A percentile compares a stretch with the other conserved stretches of the same genome.
Conservation (phyloP, 1,284 basidiomycete species). For the Puccinia novopanici region DNA sequence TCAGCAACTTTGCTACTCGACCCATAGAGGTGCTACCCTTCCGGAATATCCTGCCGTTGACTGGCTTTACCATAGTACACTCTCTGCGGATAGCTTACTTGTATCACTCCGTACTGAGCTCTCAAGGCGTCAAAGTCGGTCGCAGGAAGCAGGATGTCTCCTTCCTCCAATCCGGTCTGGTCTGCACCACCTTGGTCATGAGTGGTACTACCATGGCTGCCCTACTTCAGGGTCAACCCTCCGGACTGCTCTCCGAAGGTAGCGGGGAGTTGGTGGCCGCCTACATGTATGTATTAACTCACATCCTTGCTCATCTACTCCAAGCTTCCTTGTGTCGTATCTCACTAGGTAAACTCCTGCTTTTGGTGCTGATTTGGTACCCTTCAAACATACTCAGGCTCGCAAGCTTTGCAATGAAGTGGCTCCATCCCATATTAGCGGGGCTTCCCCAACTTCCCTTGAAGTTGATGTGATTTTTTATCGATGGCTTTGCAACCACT, state of each 20-base stretch:
- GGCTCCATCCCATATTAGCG: constrained; percentile 36
- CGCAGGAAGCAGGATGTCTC: constrained; percentile 14
- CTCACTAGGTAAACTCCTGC: neutral
- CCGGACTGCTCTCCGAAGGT: constrained; percentile 3
- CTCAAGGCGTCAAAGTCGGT: constrained; percentile 28
- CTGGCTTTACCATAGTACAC: constrained; percentile 33
- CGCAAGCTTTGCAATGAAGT: constrained; percentile 34
- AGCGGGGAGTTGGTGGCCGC: constrained; percentile 32
- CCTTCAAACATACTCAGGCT: constrained; percentile 12
- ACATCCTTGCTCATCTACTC: neutral
- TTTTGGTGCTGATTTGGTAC: too few species aligned
- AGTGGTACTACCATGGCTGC: constrained; percentile 48
- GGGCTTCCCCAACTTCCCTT: constrained; percentile 31
- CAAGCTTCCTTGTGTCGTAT: neutral
- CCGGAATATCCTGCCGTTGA: constrained; percentile 9
- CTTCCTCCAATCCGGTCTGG: constrained; percentile 31
- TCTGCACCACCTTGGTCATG: constrained; percentile 42
- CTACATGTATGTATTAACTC: too few species aligned
- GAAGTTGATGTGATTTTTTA: constrained; percentile 30
- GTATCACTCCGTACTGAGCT: constrained; percentile 32
- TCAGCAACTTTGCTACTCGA: constrained; percentile 20
- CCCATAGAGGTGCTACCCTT: constrained; percentile 20
- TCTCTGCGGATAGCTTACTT: constrained; percentile 37
- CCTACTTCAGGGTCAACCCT: constrained; percentile 38
- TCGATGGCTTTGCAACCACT: constrained; percentile 47